A percentile compares a stretch with the other conserved stretches of the same genome.
phyloP scores from a whole-genome alignment of 2,329 filamentous ascomycete species.

The Botrytis galanthina region DNA sequence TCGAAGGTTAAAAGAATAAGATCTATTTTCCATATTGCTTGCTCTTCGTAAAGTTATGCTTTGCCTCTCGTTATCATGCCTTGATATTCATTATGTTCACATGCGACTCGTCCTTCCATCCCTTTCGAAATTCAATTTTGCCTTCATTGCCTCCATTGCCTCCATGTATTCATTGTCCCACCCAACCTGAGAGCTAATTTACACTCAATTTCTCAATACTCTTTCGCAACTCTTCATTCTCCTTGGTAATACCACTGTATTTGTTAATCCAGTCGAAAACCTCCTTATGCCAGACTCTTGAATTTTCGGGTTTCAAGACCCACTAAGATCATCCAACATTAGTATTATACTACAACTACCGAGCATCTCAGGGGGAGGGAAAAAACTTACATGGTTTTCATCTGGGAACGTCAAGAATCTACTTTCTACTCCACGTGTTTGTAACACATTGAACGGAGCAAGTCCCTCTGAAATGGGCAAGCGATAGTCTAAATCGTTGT shows the following conservation, averaged over 20 bases:
- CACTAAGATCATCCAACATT: constrained; percentile 47
- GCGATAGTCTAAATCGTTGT: constrained; percentile 87
- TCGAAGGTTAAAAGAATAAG: background rate
- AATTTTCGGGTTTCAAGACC: constrained; percentile 91
- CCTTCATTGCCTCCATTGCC: background rate
- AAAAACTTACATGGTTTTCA: constrained; percentile 56
- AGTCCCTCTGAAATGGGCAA: constrained; percentile 78
- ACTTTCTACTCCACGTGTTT: constrained; percentile 59
- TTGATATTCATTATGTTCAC: background rate
- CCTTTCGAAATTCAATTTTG: background rate
- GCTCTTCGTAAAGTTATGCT: background rate
- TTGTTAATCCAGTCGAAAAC: constrained; percentile 77
- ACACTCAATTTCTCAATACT: constrained; percentile 23
- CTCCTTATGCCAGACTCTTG: constrained; percentile 82
- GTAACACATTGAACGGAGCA: constrained; percentile 62
- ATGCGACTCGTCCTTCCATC: background rate
- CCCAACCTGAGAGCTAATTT: background rate
- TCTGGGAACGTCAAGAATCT: constrained; percentile 66
- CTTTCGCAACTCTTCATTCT: constrained; percentile 28
- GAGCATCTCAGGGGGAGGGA: background rate
- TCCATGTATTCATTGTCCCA: background rate
- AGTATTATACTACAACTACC: background rate
- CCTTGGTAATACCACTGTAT: constrained; percentile 49
- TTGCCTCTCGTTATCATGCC: background rate
- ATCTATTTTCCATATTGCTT: background rate